Percentiles rank a stretch among this genome's conserved stretches.
These are phyloP conservation scores for Nigrospora oryzae DNA, from an alignment of 2,329 filamentous ascomycete species.

Conservation along the genomic window DNA sequence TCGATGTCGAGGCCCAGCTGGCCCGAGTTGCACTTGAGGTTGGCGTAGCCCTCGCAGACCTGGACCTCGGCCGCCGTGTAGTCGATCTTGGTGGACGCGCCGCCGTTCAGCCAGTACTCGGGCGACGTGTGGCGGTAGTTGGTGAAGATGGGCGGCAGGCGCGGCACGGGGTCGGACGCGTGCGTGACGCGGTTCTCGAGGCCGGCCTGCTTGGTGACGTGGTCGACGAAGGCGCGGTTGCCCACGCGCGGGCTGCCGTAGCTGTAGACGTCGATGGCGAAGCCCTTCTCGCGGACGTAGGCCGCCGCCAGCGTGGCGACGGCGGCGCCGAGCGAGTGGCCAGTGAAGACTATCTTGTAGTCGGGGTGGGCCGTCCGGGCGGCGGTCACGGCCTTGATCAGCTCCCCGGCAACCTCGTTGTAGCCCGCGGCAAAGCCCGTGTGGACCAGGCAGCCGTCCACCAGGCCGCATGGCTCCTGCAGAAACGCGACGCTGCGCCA, in stretches of 20 bases:
- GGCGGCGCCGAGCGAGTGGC: slow-evolving; percentile 62
- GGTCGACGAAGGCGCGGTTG: slow-evolving; percentile 44
- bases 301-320: slow-evolving; percentile 52
- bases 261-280: slow-evolving; percentile 49
- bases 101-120: slow-evolving; percentile 55
- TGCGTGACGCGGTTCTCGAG: slow-evolving; percentile 59
- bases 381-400: slow-evolving; percentile 31
- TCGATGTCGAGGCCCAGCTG: slow-evolving; percentile 32
- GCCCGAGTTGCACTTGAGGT: slow-evolving; percentile 41
- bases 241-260: slow-evolving; percentile 61
- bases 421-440: slow-evolving; percentile 52
- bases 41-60: slow-evolving; percentile 39
- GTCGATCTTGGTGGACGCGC: slow-evolving; percentile 19
- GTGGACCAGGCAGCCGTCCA: slow-evolving; percentile 41
- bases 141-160: slow-evolving; percentile 52
- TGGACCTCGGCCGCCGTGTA: slow-evolving; percentile 31
- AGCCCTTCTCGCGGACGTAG: slow-evolving; percentile 40
- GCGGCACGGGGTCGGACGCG: slow-evolving; percentile 56
- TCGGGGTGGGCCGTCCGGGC: slow-evolving; percentile 37
- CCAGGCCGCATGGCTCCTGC: slow-evolving; percentile 26
- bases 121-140: slow-evolving; percentile 60
- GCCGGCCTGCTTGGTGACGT: slow-evolving; percentile 43
- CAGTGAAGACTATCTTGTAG: slow-evolving; percentile 50
- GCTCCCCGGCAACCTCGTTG: slow-evolving; percentile 37
- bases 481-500: slow-evolving; percentile 27